Evolutionary conservation across 2,329 filamentous ascomycete genomes (phyloP).

Genomic region (Ophiostoma perfectum): DNA sequence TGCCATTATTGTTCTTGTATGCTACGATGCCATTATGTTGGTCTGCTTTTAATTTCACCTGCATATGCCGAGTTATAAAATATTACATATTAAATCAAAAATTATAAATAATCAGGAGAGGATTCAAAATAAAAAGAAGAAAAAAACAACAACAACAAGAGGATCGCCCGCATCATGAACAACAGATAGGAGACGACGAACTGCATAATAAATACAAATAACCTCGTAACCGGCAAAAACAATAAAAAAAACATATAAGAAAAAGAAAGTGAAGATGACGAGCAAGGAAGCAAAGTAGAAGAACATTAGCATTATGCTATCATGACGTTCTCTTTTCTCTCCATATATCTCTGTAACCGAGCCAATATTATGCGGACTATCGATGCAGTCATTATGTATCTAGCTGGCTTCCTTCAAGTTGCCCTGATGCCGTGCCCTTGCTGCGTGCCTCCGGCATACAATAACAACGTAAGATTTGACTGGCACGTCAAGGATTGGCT

Average conservation of each 20-base stretch:
- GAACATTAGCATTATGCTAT: not conserved
- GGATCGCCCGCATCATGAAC: too few relatives aligned
- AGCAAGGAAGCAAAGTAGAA: not conserved
- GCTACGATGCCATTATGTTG: not conserved
- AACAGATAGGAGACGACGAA: too few relatives aligned
- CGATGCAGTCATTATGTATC: not conserved
- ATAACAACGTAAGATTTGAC: too few relatives aligned
- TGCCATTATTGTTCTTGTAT: not conserved
- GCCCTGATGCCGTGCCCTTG: too few relatives aligned
- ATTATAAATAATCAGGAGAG: too few relatives aligned
- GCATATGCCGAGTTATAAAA: not conserved
- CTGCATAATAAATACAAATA: not conserved
- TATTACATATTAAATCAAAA: too few relatives aligned
- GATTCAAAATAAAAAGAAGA: not conserved
- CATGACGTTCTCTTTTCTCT: not conserved
- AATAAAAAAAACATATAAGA: not conserved
- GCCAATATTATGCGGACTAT: not conserved
- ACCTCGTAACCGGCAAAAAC: too few relatives aligned
- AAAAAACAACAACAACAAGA: too few relatives aligned
- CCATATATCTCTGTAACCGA: not conserved
- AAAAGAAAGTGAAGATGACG: not conserved
- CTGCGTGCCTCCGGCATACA: too few relatives aligned
- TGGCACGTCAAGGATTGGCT: too few relatives aligned
- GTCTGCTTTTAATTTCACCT: constrained; percentile 1
- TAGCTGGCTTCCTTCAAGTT: too few relatives aligned